phyloP scores from a whole-genome alignment of 2,329 filamentous ascomycete species.

The Microthyrium microscopicum region DNA sequence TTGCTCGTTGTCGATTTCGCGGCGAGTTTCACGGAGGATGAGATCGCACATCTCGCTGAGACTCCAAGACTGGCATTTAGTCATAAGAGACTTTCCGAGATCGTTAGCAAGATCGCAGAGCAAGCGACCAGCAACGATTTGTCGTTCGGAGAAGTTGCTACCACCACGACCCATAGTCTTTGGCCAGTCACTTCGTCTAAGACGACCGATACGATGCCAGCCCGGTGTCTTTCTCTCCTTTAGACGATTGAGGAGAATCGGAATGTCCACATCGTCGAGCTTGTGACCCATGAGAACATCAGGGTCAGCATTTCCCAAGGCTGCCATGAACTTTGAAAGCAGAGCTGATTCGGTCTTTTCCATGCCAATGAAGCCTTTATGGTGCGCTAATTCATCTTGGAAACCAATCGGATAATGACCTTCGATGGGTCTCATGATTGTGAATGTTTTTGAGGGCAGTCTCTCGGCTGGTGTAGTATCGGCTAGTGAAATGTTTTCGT shows the following conservation, averaged over 20 bases:
- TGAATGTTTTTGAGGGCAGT: conserved; percentile 79
- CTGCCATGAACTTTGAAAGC: conserved; percentile 73
- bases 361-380: conserved; percentile 60
- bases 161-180: conserved; percentile 70
- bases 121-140: conserved; percentile 73
- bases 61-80: conserved; percentile 94
- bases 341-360: conserved; percentile 75
- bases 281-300: conserved; percentile 90
- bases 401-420: conserved; percentile 73
- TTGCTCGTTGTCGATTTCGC: conserved; percentile 76
- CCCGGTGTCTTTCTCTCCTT: conserved; percentile 81
- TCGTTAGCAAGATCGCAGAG: conserved; percentile 93
- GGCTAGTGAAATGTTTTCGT: conserved; percentile 72
- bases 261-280: conserved; percentile 94
- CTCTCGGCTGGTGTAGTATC: conserved; percentile 83
- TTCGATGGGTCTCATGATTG: conserved; percentile 67
- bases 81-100: conserved; percentile 92
- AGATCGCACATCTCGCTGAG: conserved; percentile 94
- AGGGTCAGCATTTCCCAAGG: conserved; percentile 75
- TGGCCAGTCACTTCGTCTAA: conserved; percentile 76
- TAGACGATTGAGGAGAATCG: conserved; percentile 70
- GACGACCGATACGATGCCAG: conserved; percentile 82
- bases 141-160: conserved; percentile 84
- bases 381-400: conserved; percentile 57
- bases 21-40: conserved; percentile 61